Evolutionary conservation across 768 basidiomycete species (phyloP).

Genomic region (Megacollybia marginata): DNA sequence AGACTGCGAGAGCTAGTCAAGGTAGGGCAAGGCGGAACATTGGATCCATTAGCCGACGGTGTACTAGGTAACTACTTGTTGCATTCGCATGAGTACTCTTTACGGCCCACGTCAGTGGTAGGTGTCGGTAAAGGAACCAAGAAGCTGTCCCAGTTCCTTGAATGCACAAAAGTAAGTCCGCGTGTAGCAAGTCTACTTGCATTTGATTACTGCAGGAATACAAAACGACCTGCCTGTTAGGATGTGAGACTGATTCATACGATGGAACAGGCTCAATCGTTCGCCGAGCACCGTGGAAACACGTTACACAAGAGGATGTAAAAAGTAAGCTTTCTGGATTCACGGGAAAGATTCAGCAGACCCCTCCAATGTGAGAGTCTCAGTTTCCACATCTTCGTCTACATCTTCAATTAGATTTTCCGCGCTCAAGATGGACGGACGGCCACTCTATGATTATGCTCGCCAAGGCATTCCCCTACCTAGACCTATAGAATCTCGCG

Average conservation of each 20-base stretch:
- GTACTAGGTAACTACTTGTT: constrained; percentile 60
- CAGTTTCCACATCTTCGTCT: constrained; percentile 1
- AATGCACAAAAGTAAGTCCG: constrained; percentile 74
- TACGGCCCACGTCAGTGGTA: constrained; percentile 47
- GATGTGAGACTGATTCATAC: constrained; percentile 92
- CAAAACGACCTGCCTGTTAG: constrained; percentile 80
- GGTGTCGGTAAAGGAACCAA: constrained; percentile 91
- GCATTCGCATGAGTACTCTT: not conserved
- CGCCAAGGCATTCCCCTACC: constrained; percentile 86
- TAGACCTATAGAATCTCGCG: constrained; percentile 84
- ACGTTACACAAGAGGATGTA: constrained; percentile 74
- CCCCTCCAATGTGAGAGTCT: constrained; percentile 83
- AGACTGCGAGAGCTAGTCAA: constrained; percentile 51
- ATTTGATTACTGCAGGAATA: constrained; percentile 62
- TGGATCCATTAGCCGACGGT: constrained; percentile 95
- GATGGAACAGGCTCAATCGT: constrained; percentile 86
- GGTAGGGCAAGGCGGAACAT: constrained; percentile 89
- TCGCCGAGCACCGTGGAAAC: constrained; percentile 69
- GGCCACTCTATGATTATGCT: constrained; percentile 92
- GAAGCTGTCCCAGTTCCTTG: constrained; percentile 71
- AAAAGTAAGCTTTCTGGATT: constrained; percentile 66
- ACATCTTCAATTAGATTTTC: constrained; percentile 64
- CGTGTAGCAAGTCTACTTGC: not conserved
- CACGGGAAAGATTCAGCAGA: constrained; percentile 81
- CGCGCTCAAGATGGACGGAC: constrained; percentile 97